Evolutionary conservation across 495 filamentous ascomycete species (phyloP), one percentile per base, ranked within the genome.

Genomic region (Podospora pseudopauciseta): DNA sequence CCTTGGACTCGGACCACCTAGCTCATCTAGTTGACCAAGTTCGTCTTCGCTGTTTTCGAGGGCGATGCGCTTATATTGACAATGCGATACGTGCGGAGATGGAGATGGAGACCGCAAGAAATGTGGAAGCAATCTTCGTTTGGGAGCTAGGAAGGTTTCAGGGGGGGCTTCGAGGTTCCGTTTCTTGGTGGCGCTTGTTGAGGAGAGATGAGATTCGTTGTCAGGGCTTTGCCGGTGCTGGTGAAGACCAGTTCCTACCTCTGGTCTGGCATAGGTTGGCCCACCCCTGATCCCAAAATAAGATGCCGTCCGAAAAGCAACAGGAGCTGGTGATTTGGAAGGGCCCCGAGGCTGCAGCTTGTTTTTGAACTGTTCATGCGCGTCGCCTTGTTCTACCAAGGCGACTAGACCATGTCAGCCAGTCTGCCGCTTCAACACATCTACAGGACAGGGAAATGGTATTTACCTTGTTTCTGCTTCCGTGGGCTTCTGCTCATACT

Each of bases 1-100:
- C 27, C 16, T 32, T 18, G 5, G 16, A 34, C 18, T 20, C 5
- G 23, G 18, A 15, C n/a, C 19, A 19, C 34, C n/a, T 27, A 63
- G n/a, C 32, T 63, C 61, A 19, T 53, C 61, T 49, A 15, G 19
- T 15, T 63, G 32, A 5, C 61, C 61, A 13, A 63, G 61, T 32
- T 63, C 61, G 30, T 63, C 61, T 18, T 20, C 32, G n/a, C 61
- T 63, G 32, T 32, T 7, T 2, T 9, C 39, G 1, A 49, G 39
- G 2, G 39, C 15, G 39, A 3, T 16, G 39, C 13, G 39, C 39
- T 49, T 13, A 16, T 49, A 49, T 16, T 11, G 15, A 16, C 39
- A 13, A 16, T 49, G 39, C 39, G 9, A 11, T 13, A 49, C 39
- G 9, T 11, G 39, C 15, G 39, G 39, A 13, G 39, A 49, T 11